phyloP scores from a whole-genome alignment of 768 basidiomycete species.

The Collybia sp. region DNA sequence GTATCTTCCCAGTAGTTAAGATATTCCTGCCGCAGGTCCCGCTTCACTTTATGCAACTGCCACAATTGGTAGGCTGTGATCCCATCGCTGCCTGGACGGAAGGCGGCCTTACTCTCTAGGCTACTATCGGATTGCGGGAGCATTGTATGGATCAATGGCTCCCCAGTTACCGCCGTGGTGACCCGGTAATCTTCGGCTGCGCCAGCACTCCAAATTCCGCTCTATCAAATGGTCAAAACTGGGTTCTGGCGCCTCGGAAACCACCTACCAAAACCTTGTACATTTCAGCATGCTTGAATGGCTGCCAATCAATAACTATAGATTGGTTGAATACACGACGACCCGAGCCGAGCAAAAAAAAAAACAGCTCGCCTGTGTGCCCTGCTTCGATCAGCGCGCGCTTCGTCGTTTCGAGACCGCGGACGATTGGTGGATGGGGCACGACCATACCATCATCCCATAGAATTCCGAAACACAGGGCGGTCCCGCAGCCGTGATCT shows the following conservation, averaged over 20 bases:
- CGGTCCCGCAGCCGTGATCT: conserved; percentile 51
- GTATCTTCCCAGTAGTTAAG: conserved; percentile 62
- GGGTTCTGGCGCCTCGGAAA: neutral
- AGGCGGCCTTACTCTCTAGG: neutral
- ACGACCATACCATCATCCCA: conserved; percentile 59
- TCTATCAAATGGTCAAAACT: conserved; percentile 15
- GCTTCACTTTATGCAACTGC: conserved; percentile 54
- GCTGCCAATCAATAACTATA: conserved; percentile 68
- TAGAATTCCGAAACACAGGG: conserved; percentile 55
- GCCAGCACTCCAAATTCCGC: conserved; percentile 40
- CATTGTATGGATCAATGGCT: conserved; percentile 54
- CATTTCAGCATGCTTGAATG: conserved; percentile 47
- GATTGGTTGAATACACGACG: neutral
- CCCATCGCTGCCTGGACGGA: conserved; percentile 7
- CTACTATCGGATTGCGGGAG: conserved; percentile 19
- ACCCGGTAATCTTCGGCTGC: conserved; percentile 40
- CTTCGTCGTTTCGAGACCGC: conserved; percentile 56
- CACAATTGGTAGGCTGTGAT: conserved; percentile 59
- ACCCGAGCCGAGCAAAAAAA: neutral
- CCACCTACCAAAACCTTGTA: conserved; percentile 33
- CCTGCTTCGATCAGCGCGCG: conserved; percentile 55
- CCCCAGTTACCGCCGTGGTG: conserved; percentile 35
- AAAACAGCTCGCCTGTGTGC: conserved; percentile 47
- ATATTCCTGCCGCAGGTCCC: conserved; percentile 48
- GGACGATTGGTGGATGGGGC: conserved; percentile 60